Evolutionary conservation across 2,329 filamentous ascomycete species (phyloP), one percentile per base, ranked within the genome.

Genomic region (Diaporthe citrichinensis): DNA sequence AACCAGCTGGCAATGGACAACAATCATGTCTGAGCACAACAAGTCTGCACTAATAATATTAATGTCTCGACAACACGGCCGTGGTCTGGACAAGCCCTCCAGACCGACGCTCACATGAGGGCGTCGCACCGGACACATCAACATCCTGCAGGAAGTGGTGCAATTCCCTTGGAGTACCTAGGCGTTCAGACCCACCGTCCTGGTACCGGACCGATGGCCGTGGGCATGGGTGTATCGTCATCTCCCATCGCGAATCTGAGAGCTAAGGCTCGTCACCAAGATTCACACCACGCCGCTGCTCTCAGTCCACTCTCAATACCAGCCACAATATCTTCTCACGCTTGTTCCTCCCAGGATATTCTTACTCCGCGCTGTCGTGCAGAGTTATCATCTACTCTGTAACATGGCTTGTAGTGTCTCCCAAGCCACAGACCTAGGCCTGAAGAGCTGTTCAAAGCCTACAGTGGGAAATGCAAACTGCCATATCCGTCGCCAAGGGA

Each of bases 201-300:
- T 68, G 65, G 31, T 68, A 68, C 44, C 65, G 31, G 31, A 36
- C 46, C 46, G 46, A 53, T 23, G 65, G 49, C 23, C 46, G 4
- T 39, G 65, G 31, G 46, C 62, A 53, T 68, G 62, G 44, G 62
- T 68, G 46, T 8, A 51, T 68, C 44, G 31, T 36, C 44, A 51
- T 51, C 31, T 68, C 31, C 62, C 34, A 68, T 68, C 46, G 65
- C 46, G 65, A 68, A 68, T 68, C 65, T 68, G 46, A 53, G 65
- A 68, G 65, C 65, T 55, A 69, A 69, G 65, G 31, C 49, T 69
- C 46, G 65, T 69, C 49, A 55, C 65, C 65, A 55, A 69, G 49
- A 55, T 69, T 53, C n/a, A 20, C 31, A 17, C 20, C 23, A 7
- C 23, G 31, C n/a, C 62, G 31, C 31, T 17, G 34, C 31, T 17